phyloP scores from a whole-genome alignment of 2,329 filamentous ascomycete species.

The Chaetomium strumarium region DNA sequence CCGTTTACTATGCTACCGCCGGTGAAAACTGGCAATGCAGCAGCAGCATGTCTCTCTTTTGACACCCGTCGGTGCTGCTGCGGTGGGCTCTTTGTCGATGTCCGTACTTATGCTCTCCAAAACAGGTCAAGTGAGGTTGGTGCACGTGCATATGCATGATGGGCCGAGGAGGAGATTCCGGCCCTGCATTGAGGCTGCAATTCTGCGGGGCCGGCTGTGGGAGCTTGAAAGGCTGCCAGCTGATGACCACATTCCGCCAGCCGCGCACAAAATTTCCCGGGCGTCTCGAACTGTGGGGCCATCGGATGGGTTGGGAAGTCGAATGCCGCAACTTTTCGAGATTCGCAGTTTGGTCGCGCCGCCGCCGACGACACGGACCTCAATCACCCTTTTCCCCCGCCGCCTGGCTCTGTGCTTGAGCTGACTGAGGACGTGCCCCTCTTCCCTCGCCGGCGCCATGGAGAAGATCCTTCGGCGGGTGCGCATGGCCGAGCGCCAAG shows the following conservation, averaged over 20 bases:
- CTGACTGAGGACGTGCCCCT: slow-evolving; percentile 6
- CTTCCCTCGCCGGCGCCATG: slow-evolving; percentile 42
- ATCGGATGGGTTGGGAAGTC: neutral
- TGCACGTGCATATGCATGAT: neutral
- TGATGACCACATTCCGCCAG: slow-evolving; percentile 4
- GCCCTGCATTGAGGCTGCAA: neutral
- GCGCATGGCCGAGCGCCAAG: slow-evolving; percentile 60
- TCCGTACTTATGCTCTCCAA: neutral
- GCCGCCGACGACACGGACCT: neutral
- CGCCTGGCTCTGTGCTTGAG: slow-evolving; percentile 1
- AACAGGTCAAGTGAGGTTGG: neutral
- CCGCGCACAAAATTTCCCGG: slow-evolving; percentile 14
- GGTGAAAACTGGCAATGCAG: neutral
- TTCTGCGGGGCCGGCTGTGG: neutral
- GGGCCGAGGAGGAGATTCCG: neutral
- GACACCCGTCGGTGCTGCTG: neutral
- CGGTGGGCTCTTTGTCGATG: neutral
- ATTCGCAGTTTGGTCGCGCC: slow-evolving; percentile 3
- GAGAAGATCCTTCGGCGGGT: slow-evolving; percentile 65
- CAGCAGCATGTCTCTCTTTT: neutral
- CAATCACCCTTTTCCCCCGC: neutral
- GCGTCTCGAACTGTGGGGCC: slow-evolving; percentile 1
- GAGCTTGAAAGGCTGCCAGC: slow-evolving; percentile 3
- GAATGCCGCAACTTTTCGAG: slow-evolving; percentile 15
- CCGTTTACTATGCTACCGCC: neutral